Evolutionary conservation across 257 asterid species (phyloP).

Genomic region (Nicotiana benthamiana): DNA sequence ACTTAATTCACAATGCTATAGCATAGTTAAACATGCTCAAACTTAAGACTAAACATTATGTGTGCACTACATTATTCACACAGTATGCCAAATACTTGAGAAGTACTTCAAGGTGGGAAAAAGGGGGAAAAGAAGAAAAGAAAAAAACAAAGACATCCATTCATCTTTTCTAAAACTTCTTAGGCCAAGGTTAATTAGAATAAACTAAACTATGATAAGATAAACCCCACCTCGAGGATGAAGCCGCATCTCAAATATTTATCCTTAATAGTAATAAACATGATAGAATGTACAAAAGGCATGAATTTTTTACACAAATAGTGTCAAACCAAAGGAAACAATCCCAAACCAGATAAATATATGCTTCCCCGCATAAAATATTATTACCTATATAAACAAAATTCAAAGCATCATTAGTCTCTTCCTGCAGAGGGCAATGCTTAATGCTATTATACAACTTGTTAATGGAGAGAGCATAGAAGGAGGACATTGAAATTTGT

Average conservation of each 20-base stretch:
- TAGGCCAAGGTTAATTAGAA: too few species aligned
- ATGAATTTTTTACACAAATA: neutral
- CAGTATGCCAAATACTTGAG: neutral
- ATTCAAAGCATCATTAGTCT: constrained; percentile 11
- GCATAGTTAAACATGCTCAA: too few species aligned
- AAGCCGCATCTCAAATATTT: too few species aligned
- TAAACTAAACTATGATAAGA: too few species aligned
- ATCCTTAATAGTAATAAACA: neutral
- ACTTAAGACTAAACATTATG: too few species aligned
- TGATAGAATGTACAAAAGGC: neutral
- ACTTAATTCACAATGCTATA: too few species aligned
- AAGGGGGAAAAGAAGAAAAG: neutral
- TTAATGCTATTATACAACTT: constrained; percentile 19
- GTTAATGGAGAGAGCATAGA: constrained; percentile 19
- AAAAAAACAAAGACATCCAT: neutral
- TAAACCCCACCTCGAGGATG: too few species aligned
- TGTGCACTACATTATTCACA: too few species aligned
- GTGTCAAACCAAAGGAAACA: neutral
- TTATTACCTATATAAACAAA: neutral
- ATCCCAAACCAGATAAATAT: neutral
- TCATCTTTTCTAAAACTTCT: too few species aligned
- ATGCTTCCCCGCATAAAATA: neutral
- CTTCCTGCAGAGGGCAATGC: neutral
- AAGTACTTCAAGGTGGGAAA: neutral
- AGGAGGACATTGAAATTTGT: constrained; percentile 9